Evolutionary conservation across 2,329 filamentous ascomycete species (phyloP).

Genomic region (Myriosclerotinia duriaeana): DNA sequence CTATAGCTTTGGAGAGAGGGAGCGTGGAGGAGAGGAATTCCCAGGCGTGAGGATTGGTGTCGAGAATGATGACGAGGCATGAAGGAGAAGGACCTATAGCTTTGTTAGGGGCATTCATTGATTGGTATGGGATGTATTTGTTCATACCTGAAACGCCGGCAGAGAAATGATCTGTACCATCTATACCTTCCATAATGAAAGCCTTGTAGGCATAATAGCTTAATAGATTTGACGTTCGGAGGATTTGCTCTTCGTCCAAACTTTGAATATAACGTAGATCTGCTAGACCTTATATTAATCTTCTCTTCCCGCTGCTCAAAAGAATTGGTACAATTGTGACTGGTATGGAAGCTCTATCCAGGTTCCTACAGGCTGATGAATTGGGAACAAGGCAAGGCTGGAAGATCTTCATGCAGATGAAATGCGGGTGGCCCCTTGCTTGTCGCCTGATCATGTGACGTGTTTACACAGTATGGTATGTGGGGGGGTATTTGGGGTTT

Average conservation of each 20-base stretch:
- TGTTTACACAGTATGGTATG: not conserved
- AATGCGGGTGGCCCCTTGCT: constrained; percentile 9
- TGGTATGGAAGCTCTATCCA: not conserved
- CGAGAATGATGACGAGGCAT: constrained; percentile 84
- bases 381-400: constrained; percentile 5
- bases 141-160: constrained; percentile 47
- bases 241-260: not conserved
- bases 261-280: not conserved
- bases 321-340: not conserved
- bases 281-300: not conserved
- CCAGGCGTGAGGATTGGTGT: constrained; percentile 97
- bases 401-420: constrained; percentile 10
- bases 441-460: constrained; percentile 16
- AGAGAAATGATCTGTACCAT: constrained; percentile 58
- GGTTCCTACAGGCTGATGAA: not conserved
- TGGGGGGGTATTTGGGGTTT: constrained; percentile 15
- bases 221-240: not conserved
- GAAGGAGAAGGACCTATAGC: constrained; percentile 63
- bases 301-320: not conserved
- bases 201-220: constrained; percentile 31
- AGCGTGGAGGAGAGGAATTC: constrained; percentile 71
- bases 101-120: constrained; percentile 25
- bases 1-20: constrained; percentile 78
- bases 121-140: not conserved
- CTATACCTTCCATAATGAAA: constrained; percentile 62